Base-by-base conservation (phyloP, 164 flowering plant genomes). In the Berberis vulgaris region DNA sequence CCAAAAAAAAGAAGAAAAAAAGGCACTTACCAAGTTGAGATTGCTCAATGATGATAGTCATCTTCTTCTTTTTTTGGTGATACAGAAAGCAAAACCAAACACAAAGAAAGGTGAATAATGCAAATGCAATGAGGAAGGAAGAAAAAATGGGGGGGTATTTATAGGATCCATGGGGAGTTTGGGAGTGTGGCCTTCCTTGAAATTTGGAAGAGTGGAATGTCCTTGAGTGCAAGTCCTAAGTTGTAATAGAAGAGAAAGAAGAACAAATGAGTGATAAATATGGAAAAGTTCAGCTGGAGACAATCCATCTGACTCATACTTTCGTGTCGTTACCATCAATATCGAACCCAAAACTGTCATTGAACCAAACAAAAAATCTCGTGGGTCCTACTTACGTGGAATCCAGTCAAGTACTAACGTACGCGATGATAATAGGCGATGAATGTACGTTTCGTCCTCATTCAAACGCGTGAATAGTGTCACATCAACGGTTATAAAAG, bases 121-220 rank as follows among this genome's bases (percentile, higher is more conserved):
- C 26, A 38, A 26, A 26, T 40, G 3, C 40, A 56, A 56, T 57
- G 60, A 55, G 40, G 58, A 10, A 41, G 40, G 60, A 3, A 2
- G 60, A 26, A 13, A 38, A 55, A 55, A 55, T 11, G 41, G n/a
- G 41, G 7, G 60, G 60, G 4, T 57, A 57, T 57, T 41, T 57
- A 57, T 57, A 57, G 60, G 60, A 26, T 26, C 26, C 26, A 40
- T 7, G 3, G 7, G 41, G n/a, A 10, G 54, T 26, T 52, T 26
- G 9, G 41, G 8, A 26, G 26, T 26, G 8, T 57, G 60, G 40
- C 60, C 60, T 57, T 57, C 60, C 45, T 57, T 57, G 60, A 57
- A 57, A 57, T 40, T 41, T 40, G 60, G 60, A 41, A 11, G 3
- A 41, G 41, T 10, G 40, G 7, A 39, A 40, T 26, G 60, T 57